Evolutionary conservation across 371 early-diverging fungal genomes (phyloP), one percentile per base, ranked within the genome.

Genomic region (Mortierella sp.): DNA sequence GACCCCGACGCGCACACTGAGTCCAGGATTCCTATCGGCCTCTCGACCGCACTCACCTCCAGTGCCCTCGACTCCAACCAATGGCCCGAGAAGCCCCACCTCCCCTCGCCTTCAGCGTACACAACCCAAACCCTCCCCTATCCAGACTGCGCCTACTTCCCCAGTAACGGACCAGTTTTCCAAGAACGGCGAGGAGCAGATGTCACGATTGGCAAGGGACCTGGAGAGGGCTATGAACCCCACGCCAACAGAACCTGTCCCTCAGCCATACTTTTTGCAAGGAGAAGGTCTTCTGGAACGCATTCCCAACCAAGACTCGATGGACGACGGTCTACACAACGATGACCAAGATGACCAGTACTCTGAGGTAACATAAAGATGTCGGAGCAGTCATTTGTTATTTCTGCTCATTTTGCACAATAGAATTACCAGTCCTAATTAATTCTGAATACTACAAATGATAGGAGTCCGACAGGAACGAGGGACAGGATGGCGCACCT

Each of bases 141-240:
- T 80, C 41, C 77, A 76, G 40, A 80, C 74, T 0, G 64, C 47
- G 0, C 58, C 58, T 34, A 58, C 34, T 19, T 58, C 58, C 7
- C 58, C 58, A 34, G 58, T 34, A 34, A 58, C 58, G 0, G 58
- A 19, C 8, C 31, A 31, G 34, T 58, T 58, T 58, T 6, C 8
- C 63, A 41, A 29, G n/a, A 48, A 11, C 61, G 13, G 66, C 1
- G 73, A 55, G 4, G 71, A 78, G 24, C 68, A 58, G 61, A 68
- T 77, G 37, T 77, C 82, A 26, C 77, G 77, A 16, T 50, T 81
- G 4, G 76, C 71, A 24, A 70, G 24, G 48, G 82, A 81, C 43
- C 58, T 81, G 16, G 82, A 81, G n/a, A 64, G 72, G 4, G 82
- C 82, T 11, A 81, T 81, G 82, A 81, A 81, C 44, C 82, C 82